phyloP scores from a whole-genome alignment of 192 early-diverging fungal genomes.

The Entomortierella beljakovae region DNA sequence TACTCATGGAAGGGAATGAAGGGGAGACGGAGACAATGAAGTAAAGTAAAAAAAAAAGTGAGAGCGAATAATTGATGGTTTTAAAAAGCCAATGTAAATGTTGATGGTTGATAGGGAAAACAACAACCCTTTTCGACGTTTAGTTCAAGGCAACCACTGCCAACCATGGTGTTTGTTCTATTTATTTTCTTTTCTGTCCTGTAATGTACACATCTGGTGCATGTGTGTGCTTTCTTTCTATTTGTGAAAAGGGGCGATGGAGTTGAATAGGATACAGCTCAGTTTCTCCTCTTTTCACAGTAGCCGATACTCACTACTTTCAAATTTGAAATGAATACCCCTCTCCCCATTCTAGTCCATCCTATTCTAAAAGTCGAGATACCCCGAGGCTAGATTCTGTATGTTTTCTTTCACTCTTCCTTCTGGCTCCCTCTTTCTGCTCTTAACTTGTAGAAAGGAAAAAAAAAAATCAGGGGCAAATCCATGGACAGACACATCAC shows the following conservation, averaged over 20 bases:
- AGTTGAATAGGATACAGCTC: not conserved
- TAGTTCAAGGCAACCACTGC: not conserved
- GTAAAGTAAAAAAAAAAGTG: not conserved
- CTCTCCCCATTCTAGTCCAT: slow-evolving; percentile 2
- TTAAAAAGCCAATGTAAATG: not conserved
- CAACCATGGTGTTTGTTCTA: not conserved
- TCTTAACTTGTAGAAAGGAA: not conserved
- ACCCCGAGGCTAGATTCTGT: not conserved
- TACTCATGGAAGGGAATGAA: not conserved
- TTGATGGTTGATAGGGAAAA: too few relatives aligned
- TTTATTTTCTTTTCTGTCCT: not conserved
- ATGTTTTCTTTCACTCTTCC: not conserved
- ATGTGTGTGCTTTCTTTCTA: not conserved
- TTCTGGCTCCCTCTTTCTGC: slow-evolving; percentile 3
- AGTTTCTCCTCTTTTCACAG: not conserved
- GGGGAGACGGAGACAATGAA: not conserved
- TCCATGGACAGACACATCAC: not conserved
- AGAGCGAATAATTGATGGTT: not conserved
- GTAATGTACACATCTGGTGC: not conserved
- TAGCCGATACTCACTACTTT: too few relatives aligned
- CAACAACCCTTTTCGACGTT: not conserved
- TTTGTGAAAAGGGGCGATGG: slow-evolving; percentile 2
- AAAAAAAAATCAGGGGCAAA: not conserved
- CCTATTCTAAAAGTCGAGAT: not conserved
- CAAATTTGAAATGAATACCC: not conserved